These are phyloP conservation scores for Pythium aquatile DNA, from an alignment of 352 stramenopile genomes.

Conservation along the genomic window DNA sequence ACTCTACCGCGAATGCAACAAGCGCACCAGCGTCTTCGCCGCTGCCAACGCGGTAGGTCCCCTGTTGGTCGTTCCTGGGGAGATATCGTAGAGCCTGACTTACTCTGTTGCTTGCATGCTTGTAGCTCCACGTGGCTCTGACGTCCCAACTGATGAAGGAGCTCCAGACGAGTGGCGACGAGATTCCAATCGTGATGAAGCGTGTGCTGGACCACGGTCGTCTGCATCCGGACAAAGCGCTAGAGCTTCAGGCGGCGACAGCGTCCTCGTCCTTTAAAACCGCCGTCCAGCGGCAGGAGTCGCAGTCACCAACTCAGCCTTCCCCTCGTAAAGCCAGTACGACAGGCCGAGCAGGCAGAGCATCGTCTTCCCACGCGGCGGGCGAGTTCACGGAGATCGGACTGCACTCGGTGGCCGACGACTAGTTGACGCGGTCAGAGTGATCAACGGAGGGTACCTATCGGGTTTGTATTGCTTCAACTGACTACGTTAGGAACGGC, in stretches of 20 bases:
- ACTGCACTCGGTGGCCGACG: constrained; percentile 42
- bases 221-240: constrained; percentile 35
- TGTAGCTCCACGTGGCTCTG: constrained; percentile 50
- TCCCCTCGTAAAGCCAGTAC: constrained; percentile 4
- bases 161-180: constrained; percentile 38
- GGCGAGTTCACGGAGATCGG: constrained; percentile 64
- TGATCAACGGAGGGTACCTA: neutral
- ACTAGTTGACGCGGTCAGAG: neutral
- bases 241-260: constrained; percentile 26
- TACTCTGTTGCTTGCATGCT: neutral
- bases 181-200: constrained; percentile 64
- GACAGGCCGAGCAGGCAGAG: constrained; percentile 10
- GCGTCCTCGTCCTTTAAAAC: neutral
- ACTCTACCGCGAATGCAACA: constrained; percentile 51
- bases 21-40: constrained; percentile 46
- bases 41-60: constrained; percentile 59
- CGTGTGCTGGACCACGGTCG: constrained; percentile 47
- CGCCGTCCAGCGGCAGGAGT: neutral
- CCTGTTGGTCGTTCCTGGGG: neutral
- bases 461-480: neutral
- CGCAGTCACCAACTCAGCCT: no score
- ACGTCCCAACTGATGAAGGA: constrained; percentile 39
- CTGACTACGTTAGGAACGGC: constrained; percentile 50
- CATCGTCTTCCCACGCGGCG: constrained; percentile 27
- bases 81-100: neutral